Conservation (phyloP, 108 stramenopile genomes). For the Skeletonema tropicum region DNA sequence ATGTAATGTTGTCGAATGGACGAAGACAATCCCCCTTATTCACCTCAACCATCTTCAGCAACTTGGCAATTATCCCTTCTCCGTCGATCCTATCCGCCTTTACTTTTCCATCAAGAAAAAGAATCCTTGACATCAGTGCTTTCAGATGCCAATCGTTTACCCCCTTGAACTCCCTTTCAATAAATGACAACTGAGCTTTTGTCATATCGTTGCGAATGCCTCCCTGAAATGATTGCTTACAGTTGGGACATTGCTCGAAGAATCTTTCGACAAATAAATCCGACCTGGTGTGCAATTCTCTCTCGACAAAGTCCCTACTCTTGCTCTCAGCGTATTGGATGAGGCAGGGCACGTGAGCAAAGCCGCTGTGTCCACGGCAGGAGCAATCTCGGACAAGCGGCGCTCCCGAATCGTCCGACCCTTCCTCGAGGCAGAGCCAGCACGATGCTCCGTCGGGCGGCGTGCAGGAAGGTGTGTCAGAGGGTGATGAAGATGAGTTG, state of each 20-base stretch:
- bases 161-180: too few species aligned
- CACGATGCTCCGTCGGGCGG: neutral
- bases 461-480: too few species aligned
- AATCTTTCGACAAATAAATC: too few species aligned
- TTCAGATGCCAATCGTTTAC: neutral
- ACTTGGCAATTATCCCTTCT: neutral
- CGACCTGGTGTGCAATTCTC: too few species aligned
- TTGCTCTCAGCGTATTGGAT: neutral
- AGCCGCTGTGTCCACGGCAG: constrained; percentile 5
- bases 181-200: too few species aligned
- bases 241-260: neutral
- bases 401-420: neutral
- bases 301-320: neutral
- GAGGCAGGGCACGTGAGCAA: neutral
- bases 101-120: neutral
- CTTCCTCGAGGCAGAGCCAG: neutral
- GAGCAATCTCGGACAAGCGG: constrained; percentile 17
- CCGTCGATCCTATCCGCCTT: neutral
- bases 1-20: too few species aligned
- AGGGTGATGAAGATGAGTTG: too few species aligned
- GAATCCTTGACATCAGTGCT: neutral
- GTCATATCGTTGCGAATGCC: too few species aligned
- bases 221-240: neutral
- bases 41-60: neutral
- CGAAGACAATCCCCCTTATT: too few species aligned